Base-by-base conservation (phyloP, 371 early-diverging fungal genomes). In the Rhizopus arrhizus region DNA sequence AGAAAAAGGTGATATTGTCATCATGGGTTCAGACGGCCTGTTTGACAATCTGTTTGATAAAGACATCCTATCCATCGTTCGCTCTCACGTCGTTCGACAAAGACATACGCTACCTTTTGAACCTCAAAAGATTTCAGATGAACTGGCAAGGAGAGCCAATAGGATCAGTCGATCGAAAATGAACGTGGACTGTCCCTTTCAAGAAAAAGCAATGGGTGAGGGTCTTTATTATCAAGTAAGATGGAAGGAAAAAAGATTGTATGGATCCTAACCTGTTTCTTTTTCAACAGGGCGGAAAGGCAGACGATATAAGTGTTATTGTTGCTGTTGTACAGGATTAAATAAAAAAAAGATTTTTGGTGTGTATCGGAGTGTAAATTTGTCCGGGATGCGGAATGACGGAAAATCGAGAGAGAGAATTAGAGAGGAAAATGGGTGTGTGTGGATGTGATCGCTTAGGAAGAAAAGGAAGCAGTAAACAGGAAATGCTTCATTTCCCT, bases 41-140 rank as follows among this genome's bases (percentile, higher is more conserved):
- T 92, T 86, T 68, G 92, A 92, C 69, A 92, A 92, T 62, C 72
- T 92, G 36, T 92, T 85, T 74, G 92, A 91, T 56, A 87, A 89
- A 42, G 92, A 92, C 60, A 88, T 92, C 66, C 61, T 91, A 46
- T 83, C 86, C 16, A 84, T 88, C 38, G 87, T 95, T 29, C 78
- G 73, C 61, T 72, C 77, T 74, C 83, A 75, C 70, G 70, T 70
- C 69, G 73, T 72, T 75, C 76, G 58, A 59, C 79, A 61, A 80
- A 80, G 54, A 40, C 54, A 22, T 8, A 12, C 40, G 0, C 11
- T 71, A 73, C 81, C 67, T 56, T 46, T 78, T 34, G 82, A 90
- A 35, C 95, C 95, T 12, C 83, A 83, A 34, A 64, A 60, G 8
- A 89, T 95, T 53, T 81, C 89, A 33, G 82, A 89, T 42, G 89